Conservation (phyloP, 441 rosid species). For the Aquilaria agallochum region DNA sequence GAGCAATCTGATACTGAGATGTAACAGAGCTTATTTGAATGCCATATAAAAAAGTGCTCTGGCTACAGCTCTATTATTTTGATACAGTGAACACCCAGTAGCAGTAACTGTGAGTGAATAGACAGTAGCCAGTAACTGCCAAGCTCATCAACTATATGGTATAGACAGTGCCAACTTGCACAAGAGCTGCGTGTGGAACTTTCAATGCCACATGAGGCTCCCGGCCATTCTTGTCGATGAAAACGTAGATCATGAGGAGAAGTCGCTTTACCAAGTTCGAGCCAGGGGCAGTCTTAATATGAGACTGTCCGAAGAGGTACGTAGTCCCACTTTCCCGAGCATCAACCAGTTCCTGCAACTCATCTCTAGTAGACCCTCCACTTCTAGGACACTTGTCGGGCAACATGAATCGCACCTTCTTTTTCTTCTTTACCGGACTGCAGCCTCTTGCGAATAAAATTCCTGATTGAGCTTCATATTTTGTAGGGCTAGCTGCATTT, state of each 20-base stretch:
- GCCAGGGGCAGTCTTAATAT: constrained; percentile 28
- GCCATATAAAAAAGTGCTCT: too few relatives aligned
- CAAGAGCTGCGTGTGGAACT: constrained; percentile 62
- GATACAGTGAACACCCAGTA: too few relatives aligned
- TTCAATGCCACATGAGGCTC: constrained; percentile 49
- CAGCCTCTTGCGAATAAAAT: not conserved
- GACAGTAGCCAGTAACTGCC: too few relatives aligned
- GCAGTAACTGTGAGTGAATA: too few relatives aligned
- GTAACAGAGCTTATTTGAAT: too few relatives aligned
- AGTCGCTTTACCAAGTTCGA: constrained; percentile 42
- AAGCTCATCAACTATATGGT: constrained; percentile 8
- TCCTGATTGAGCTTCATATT: constrained; percentile 4
- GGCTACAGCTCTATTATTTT: too few relatives aligned
- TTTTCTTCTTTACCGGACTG: constrained; percentile 16
- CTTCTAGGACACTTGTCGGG: constrained; percentile 32
- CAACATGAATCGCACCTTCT: constrained; percentile 44
- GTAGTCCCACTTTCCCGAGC: constrained; percentile 68
- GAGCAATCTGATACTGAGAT: too few relatives aligned
- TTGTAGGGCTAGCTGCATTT: not conserved
- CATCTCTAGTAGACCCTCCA: constrained; percentile 26
- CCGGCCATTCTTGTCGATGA: constrained; percentile 44
- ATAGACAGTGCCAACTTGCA: constrained; percentile 58
- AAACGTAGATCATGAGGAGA: constrained; percentile 32
- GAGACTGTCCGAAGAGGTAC: constrained; percentile 55
- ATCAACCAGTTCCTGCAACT: constrained; percentile 39